Evolutionary conservation across 1,284 basidiomycete species (phyloP), one percentile per base, ranked within the genome.

Genomic region (Cystobasidium pallidum): DNA sequence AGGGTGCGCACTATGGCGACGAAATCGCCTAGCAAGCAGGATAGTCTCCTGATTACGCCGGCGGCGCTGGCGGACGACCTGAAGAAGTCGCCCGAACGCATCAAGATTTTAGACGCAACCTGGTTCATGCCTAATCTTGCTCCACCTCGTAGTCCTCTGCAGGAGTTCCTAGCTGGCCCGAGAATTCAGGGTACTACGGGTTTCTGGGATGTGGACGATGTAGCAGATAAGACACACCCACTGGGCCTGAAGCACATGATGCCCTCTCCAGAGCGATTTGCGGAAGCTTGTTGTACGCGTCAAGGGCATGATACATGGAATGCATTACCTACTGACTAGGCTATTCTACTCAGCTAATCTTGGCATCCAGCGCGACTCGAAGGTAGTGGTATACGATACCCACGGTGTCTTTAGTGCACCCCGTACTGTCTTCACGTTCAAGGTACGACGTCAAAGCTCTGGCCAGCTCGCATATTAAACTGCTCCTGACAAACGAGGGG

Each of bases 361-460:
- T 41, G 93, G 92, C 0, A 90, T 99, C 76, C 82, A 83, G 24
- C 85, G 86, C 7, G 83, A 86, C 19, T 88, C 90, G 6, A 91
- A 93, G 80, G 92, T 98, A 26, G 86, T 97, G 21, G 81, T 97
- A 84, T 98, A 97, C 80, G 94, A 96, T 80, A 85, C 88, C 1
- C 85, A 88, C 70, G 92, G 92, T 8, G 84, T 96, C 28, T 95
- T 97, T 83, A 93, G 91, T 0, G 86, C 91, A 28, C 93, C 94
- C 61, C 87, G 94, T 73, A 91, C 91, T 2, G 85, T 93, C 28
- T 97, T 90, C 84, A 97, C 91, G 83, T 95, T 96, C 85, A 87
- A 90, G 80, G 83, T 83, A 75, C 34, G 81, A n/a, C n/a, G n/a
- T n/a, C n/a, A n/a, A n/a, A n/a, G n/a, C n/a, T n/a, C n/a, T n/a